A percentile compares a stretch with the other conserved stretches of the same genome.
phyloP scores from a whole-genome alignment of 345 rosid species.

The Eucalyptus marginata region DNA sequence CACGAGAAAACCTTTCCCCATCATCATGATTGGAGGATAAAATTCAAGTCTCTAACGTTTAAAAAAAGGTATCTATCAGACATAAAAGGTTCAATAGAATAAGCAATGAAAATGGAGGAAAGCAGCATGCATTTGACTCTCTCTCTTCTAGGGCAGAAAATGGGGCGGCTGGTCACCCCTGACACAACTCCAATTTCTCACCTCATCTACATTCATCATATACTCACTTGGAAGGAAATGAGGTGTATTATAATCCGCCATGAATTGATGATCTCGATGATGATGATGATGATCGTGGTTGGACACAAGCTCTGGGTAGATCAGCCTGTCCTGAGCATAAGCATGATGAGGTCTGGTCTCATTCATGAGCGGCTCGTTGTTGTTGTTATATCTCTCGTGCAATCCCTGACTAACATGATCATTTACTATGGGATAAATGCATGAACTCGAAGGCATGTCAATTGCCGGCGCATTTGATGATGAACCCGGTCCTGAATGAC shows the following conservation, averaged over 20 bases:
- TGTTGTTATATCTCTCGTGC: neutral
- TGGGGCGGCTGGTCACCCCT: neutral
- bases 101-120: neutral
- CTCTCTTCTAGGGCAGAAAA: neutral
- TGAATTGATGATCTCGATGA: neutral
- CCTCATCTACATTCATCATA: neutral
- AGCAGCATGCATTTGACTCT: neutral
- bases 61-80: neutral
- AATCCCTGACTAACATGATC: neutral
- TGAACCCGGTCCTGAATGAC: neutral
- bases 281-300: neutral
- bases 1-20: neutral
- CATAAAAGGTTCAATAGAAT: neutral
- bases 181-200: neutral
- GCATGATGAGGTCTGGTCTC: neutral
- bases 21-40: neutral
- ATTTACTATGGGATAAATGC: neutral
- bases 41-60: neutral
- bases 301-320: neutral
- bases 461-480: neutral
- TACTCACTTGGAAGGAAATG: neutral
- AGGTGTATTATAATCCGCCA: neutral
- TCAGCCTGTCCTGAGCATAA: neutral
- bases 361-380: neutral
- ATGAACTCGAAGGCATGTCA: neutral